Base-by-base conservation (phyloP, 2,329 filamentous ascomycete species). In the Hymenoscyphus albidus region DNA sequence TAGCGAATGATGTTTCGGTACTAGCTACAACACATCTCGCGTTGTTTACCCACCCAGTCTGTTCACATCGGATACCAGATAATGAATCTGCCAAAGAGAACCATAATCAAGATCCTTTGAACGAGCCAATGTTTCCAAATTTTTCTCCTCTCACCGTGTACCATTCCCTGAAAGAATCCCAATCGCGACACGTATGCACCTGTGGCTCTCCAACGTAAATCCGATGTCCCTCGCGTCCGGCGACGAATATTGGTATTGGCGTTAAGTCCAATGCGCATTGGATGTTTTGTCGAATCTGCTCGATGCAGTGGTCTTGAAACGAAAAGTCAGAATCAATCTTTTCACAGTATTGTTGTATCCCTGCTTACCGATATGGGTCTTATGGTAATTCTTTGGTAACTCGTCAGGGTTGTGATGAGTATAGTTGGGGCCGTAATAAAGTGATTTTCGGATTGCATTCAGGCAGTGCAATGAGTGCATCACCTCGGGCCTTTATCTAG, bases 391-490 rank as follows among this genome's bases (percentile, higher is more conserved):
- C 56, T 60, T 35, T n/a, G 64, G 64, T 2, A 68, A 55, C n/a
- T 57, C 42, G 59, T 67, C 60, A 13, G 62, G 61, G 22, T 67
- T 62, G 14, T 67, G 39, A 9, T 27, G 27, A 27, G 27, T 27
- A 27, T 27, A 27, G 27, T 27, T 27, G 27, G 39, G 38, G 0
- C 39, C 40, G 57, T 70, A 69, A 54, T 71, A 69, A n/a, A 68
- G 32, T 16, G 62, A 64, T 59, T 69, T 69, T 2, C 66, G 63
- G 31, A 71, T 61, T 1, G 63, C 55, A 44, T 70, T 69, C 55
- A 70, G 48, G 51, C 65, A 68, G 58, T 70, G 67, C 57, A 71
- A 59, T 42, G 68, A 71, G 57, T 71, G 65, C 61, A 70, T 67
- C 5, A 69, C 65, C 42, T 70, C 67, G 27, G 68, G 59, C 51